Conservation (phyloP, 164 flowering plant genomes). For the Warburgia ugandensis region DNA sequence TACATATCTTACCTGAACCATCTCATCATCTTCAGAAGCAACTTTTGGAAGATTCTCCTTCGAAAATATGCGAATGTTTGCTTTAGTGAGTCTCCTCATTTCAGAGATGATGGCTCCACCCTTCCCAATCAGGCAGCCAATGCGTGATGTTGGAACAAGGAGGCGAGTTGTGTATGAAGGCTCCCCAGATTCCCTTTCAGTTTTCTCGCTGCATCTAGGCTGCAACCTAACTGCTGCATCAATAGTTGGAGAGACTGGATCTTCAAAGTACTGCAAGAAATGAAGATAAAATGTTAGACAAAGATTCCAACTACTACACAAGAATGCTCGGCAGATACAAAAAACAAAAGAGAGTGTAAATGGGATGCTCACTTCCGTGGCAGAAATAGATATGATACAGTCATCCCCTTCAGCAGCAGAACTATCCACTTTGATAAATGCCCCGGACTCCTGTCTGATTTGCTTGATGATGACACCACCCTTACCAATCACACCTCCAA, state of each 20-base stretch:
- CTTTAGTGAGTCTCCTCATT: constrained; percentile 78
- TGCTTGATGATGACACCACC: constrained; percentile 85
- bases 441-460: constrained; percentile 85
- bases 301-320: neutral
- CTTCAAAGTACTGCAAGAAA: constrained; percentile 60
- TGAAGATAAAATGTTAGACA: neutral
- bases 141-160: constrained; percentile 79
- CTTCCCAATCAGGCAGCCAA: constrained; percentile 96
- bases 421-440: constrained; percentile 79
- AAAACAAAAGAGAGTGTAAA: neutral
- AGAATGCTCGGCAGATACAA: neutral
- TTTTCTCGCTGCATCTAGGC: constrained; percentile 85
- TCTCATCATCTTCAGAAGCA: constrained; percentile 88
- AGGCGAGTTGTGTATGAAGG: constrained; percentile 64
- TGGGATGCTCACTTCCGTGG: constrained; percentile 56
- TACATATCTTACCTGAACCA: constrained; percentile 73
- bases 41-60: constrained; percentile 86
- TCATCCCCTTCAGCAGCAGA: constrained; percentile 70
- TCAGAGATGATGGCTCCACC: constrained; percentile 87
- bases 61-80: constrained; percentile 82
- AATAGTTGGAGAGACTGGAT: constrained; percentile 62
- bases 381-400: constrained; percentile 65
- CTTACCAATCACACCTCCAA: constrained; percentile 91
- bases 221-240: constrained; percentile 90
- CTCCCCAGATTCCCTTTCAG: constrained; percentile 82